Evolutionary conservation across 2,329 filamentous ascomycete genomes (phyloP), one percentile per base, ranked within the genome.

Genomic region (Moelleriella libera): DNA sequence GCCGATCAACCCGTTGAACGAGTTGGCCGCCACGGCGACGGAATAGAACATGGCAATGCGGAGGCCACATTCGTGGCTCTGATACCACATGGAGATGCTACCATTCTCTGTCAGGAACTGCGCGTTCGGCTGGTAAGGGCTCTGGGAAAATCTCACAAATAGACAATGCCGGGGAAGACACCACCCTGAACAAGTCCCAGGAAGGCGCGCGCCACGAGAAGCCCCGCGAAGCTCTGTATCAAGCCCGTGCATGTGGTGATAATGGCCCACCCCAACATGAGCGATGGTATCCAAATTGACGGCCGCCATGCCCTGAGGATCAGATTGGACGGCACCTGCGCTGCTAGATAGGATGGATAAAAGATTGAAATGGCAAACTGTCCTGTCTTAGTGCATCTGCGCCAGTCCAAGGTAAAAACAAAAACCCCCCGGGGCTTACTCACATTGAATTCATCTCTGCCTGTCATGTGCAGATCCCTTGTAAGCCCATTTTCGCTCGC

Each of bases 1-100:
- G 3, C 78, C 78, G 12, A 82, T 63, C 8, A 82, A 65, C 14
- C 78, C 78, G 45, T 79, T 77, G 51, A 82, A 82, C 1, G 78
- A 77, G 43, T 78, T 77, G 2, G 78, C 76, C 1, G 79, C 66
- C 1, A 74, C 76, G 2, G 78, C 76, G 6, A 73, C 67, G 11
- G 67, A 69, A 57, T 71, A 72, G 63, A 83, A 81, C 43, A 81
- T 65, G 7, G 77, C 76, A 67, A 81, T 78, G 21, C 78, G 73
- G 31, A 75, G 68, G 45, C 76, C 75, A 48, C 75, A 77, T 57
- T 84, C 79, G 51, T 76, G 68, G 39, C 78, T 68, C 46, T 66
- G 67, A 60, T 80, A 82, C 74, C 72, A 79, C 61, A 73, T 70
- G 10, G 72, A 75, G 52, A 78, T 73, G 56, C 68, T 65, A 45